Conservation (phyloP, 2,329 filamentous ascomycete species). For the Penicillium verrucosum region DNA sequence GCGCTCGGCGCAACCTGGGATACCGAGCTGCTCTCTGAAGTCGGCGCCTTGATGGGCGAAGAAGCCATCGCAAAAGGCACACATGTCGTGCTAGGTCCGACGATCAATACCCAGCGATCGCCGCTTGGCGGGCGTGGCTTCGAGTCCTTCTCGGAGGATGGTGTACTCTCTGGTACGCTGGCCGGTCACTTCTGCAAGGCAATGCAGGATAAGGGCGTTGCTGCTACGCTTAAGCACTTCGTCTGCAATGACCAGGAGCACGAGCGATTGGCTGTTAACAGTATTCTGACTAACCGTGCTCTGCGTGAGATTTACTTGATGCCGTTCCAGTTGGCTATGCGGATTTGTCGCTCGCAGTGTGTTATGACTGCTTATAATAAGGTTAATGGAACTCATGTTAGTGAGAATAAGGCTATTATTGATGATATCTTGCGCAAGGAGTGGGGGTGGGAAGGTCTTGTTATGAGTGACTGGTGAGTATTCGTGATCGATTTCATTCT, state of each 20-base stretch:
- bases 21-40: constrained; percentile 62
- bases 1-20: constrained; percentile 80
- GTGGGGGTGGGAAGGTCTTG: constrained; percentile 46
- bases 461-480: constrained; percentile 48
- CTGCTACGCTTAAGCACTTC: constrained; percentile 71
- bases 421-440: constrained; percentile 45
- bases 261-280: constrained; percentile 43
- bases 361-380: constrained; percentile 61
- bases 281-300: constrained; percentile 50
- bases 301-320: constrained; percentile 62
- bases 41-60: constrained; percentile 67
- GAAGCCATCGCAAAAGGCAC: constrained; percentile 72
- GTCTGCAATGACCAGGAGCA: constrained; percentile 49
- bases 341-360: constrained; percentile 54
- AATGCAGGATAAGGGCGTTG: constrained; percentile 69
- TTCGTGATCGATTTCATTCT: not conserved
- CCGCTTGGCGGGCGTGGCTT: constrained; percentile 83
- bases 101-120: constrained; percentile 76
- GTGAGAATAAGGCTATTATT: constrained; percentile 43
- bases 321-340: constrained; percentile 61
- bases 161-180: constrained; percentile 69
- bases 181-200: constrained; percentile 70
- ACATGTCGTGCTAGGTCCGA: constrained; percentile 70
- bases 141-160: constrained; percentile 83
- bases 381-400: constrained; percentile 51